Evolutionary conservation across 1,139 yeast genomes (phyloP).

Genomic region (Blastobotrys raffinosifermentans): DNA sequence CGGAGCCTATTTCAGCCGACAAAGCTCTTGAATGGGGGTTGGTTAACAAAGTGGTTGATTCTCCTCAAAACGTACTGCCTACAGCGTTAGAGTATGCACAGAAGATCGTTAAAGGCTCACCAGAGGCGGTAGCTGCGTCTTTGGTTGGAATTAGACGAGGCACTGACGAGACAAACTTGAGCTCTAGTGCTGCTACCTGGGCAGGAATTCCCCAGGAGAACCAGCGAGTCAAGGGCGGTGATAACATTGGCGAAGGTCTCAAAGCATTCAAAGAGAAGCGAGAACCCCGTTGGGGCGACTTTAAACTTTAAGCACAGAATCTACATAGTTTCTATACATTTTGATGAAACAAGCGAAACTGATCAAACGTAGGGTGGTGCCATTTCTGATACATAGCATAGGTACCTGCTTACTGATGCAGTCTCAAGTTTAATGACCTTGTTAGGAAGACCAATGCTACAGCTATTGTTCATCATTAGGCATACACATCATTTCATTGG

Average conservation of each 20-base stretch:
- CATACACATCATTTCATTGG: no score
- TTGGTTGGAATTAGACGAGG: slow-evolving; percentile 27
- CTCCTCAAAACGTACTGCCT: slow-evolving; percentile 22
- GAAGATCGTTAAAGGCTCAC: slow-evolving; percentile 25
- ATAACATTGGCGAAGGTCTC: slow-evolving; percentile 24
- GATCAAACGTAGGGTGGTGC: no score
- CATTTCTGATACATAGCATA: no score
- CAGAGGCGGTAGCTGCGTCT: slow-evolving; percentile 28
- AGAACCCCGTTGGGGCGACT: slow-evolving; percentile 23
- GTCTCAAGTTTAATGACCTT: no score
- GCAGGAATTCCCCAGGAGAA: slow-evolving; percentile 18
- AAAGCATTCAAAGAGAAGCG: slow-evolving; percentile 27
- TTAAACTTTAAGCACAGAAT: slow-evolving; percentile 9
- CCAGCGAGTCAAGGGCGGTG: slow-evolving; percentile 14
- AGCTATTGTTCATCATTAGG: no score
- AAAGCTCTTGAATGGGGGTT: slow-evolving; percentile 29
- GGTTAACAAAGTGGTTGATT: slow-evolving; percentile 25
- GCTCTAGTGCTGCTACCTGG: slow-evolving; percentile 19
- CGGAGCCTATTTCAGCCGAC: slow-evolving; percentile 28
- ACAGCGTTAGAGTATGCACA: slow-evolving; percentile 26
- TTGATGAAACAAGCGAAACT: no score
- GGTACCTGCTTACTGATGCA: no score
- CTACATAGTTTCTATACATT: no score
- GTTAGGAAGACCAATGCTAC: no score
- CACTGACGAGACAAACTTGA: slow-evolving; percentile 21